These are phyloP conservation scores for Friedmanniomyces endolithicus DNA, from an alignment of 495 filamentous ascomycete genomes.

Conservation along the genomic window DNA sequence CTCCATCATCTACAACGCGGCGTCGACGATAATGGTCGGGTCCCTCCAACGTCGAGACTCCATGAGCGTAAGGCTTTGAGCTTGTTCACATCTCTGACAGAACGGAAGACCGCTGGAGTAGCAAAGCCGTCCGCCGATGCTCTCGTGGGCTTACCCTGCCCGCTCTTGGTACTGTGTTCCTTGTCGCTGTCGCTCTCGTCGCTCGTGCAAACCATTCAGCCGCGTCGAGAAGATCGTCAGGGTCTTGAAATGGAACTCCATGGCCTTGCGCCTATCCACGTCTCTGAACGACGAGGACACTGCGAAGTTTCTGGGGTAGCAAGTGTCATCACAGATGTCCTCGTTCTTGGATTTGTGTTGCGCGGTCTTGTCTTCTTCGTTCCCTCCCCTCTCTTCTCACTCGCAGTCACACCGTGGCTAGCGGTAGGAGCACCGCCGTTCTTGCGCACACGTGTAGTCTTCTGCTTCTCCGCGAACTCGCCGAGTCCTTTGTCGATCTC, in stretches of 20 bases:
- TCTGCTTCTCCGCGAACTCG: constrained; percentile 3
- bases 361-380: not conserved
- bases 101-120: too few relatives aligned
- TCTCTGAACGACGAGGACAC: constrained; percentile 8
- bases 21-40: too few relatives aligned
- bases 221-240: constrained; percentile 7
- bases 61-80: too few relatives aligned
- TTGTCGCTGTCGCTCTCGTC: too few relatives aligned
- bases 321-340: constrained; percentile 7
- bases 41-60: too few relatives aligned
- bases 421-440: not conserved
- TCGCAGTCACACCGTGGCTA: not conserved
- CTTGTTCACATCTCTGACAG: too few relatives aligned
- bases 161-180: too few relatives aligned
- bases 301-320: constrained; percentile 12
- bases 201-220: too few relatives aligned
- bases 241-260: not conserved
- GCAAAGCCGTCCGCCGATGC: too few relatives aligned
- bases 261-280: not conserved
- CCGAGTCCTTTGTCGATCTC: constrained; percentile 4
- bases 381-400: not conserved
- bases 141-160: too few relatives aligned
- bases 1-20: too few relatives aligned
- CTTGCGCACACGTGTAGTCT: not conserved
- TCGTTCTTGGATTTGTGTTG: not conserved